Evolutionary conservation across 2,329 filamentous ascomycete genomes (phyloP), one percentile per base, ranked within the genome.

Genomic region (Botrytis tulipae): DNA sequence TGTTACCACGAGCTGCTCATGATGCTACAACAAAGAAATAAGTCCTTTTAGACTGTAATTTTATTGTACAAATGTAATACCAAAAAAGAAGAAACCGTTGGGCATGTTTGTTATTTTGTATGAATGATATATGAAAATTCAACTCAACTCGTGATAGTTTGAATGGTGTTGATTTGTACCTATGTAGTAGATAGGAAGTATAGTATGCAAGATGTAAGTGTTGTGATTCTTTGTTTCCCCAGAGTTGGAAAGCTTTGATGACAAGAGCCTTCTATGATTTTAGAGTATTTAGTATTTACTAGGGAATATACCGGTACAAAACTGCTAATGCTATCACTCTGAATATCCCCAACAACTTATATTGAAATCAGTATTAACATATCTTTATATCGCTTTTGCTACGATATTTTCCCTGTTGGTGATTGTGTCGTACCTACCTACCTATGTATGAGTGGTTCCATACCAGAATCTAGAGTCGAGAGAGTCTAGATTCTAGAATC

Each of bases 1-100:
- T 85, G 25, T 80, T 88, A 14, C 86, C 86, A 32, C 87, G 86
- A 80, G 84, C 85, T 54, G 83, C 82, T 75, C 84, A 86, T 76
- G 86, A 88, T 77, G 80, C 81, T 72, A 76, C 75, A 9, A 72
- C 73, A 54, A 76, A 59, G 37, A 60, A 78, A 71, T 77, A 76
- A 68, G 66, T 44, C 66, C 35, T 44, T 42, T 74, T 14, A 72
- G 48, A 57, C 46, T 72, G 37, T 67, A 72, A 61, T 73, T 46
- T 60, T 73, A 44, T 66, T 79, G 77, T 78, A 79, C 72, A 77
- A 70, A 76, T 77, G 72, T 79, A 78, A 74, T 72, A 57, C n/a
- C 51, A 57, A 57, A 76, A 72, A 72, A 73, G 73, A 63, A 65
- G 66, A 65, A 54, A 54, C 16, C 4, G 14, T 46, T 25, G 44